Conservation (phyloP, 495 filamentous ascomycete species). For the Bathelium albidoporum region DNA sequence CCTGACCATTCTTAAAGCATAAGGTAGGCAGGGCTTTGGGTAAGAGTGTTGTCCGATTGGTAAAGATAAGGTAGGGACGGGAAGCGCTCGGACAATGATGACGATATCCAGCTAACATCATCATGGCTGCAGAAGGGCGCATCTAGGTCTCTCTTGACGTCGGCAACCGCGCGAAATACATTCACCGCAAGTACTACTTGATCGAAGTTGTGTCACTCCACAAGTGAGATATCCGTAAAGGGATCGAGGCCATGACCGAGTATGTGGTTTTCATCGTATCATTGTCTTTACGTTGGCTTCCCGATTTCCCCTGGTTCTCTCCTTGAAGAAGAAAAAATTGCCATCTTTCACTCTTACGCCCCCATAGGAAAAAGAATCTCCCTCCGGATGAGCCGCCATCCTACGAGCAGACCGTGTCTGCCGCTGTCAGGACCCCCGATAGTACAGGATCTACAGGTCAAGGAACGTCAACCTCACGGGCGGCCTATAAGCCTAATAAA, state of each 20-base stretch:
- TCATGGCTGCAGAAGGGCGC: too few species aligned
- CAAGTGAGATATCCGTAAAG: not conserved
- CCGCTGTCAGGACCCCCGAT: not conserved
- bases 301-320: not conserved
- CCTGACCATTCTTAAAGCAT: not conserved
- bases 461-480: not conserved
- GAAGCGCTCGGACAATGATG: too few species aligned
- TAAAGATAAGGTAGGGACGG: too few species aligned
- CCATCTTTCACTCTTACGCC: not conserved
- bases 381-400: not conserved
- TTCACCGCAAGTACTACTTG: not conserved
- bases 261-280: not conserved
- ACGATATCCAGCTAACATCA: too few species aligned
- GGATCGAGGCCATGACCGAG: not conserved
- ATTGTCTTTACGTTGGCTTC: not conserved
- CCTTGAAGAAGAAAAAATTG: too few species aligned
- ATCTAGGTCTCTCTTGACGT: too few species aligned
- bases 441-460: not conserved
- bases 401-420: not conserved
- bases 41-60: not conserved
- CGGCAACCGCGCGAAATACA: not conserved
- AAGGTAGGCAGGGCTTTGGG: not conserved
- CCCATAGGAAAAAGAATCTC: not conserved
- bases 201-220: not conserved
- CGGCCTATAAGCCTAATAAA: not conserved